phyloP scores from a whole-genome alignment of 345 rosid species.

The Eutrema japonicum region DNA sequence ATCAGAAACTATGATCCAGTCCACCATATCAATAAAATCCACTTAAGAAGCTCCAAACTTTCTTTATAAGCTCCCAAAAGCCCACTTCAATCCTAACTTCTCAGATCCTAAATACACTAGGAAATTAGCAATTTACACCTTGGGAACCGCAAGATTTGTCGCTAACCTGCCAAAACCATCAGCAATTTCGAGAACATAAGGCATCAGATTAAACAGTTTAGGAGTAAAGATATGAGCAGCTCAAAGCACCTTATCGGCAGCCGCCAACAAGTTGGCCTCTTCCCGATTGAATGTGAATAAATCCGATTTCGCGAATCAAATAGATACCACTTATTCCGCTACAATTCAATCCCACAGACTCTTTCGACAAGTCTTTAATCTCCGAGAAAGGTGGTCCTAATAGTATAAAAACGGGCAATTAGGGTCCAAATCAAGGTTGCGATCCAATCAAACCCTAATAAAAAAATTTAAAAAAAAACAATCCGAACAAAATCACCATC shows the following conservation, averaged over 20 bases:
- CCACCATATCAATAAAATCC: slow-evolving; percentile 65
- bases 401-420: slow-evolving; percentile 44
- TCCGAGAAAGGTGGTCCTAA: slow-evolving; percentile 46
- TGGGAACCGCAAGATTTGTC: slow-evolving; percentile 25
- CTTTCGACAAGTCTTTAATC: slow-evolving; percentile 25
- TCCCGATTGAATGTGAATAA: slow-evolving; percentile 15
- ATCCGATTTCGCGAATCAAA: not conserved
- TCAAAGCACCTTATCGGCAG: slow-evolving; percentile 37
- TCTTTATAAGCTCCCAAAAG: slow-evolving; percentile 34
- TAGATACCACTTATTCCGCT: slow-evolving; percentile 35
- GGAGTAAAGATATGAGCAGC: slow-evolving; percentile 29
- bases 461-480: not conserved
- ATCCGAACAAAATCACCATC: slow-evolving; percentile 39
- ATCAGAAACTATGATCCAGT: slow-evolving; percentile 58
- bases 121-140: slow-evolving; percentile 36
- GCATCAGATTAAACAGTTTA: slow-evolving; percentile 29
- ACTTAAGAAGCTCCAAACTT: slow-evolving; percentile 52
- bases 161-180: slow-evolving; percentile 40
- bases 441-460: slow-evolving; percentile 59
- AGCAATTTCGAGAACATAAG: slow-evolving; percentile 32
- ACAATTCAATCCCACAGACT: slow-evolving; percentile 44
- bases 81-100: slow-evolving; percentile 37
- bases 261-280: slow-evolving; percentile 41
- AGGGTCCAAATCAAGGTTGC: slow-evolving; percentile 45
- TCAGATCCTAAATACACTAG: slow-evolving; percentile 31